phyloP scores from a whole-genome alignment of 2,329 filamentous ascomycete genomes.

The Cladophialophora carrionii region DNA sequence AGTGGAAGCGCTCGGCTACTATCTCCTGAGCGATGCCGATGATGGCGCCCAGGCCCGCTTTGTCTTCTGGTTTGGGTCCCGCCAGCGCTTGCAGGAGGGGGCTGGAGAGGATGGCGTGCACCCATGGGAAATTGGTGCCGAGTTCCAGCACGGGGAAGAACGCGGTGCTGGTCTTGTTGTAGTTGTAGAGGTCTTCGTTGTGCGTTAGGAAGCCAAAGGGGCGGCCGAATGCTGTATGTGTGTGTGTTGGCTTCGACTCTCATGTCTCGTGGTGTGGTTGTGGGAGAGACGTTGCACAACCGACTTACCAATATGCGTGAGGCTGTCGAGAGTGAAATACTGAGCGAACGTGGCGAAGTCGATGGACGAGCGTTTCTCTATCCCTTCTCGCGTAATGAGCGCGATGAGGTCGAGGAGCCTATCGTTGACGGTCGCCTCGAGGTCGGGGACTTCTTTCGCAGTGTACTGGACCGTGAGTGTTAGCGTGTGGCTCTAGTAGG shows the following conservation, averaged over 20 bases:
- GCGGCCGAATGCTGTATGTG: conserved; percentile 19
- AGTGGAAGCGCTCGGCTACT: conserved; percentile 34
- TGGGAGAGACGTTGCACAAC: neutral
- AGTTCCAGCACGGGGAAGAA: conserved; percentile 12
- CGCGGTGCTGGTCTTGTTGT: conserved; percentile 10
- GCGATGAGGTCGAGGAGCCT: conserved; percentile 15
- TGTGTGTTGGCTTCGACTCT: neutral
- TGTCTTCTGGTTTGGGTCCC: conserved; percentile 9
- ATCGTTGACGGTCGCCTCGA: conserved; percentile 30
- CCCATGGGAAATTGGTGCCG: conserved; percentile 6
- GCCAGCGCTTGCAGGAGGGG: conserved; percentile 4
- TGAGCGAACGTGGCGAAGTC: conserved; percentile 23
- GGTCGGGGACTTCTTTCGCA: conserved; percentile 28
- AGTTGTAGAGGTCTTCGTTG: conserved; percentile 24
- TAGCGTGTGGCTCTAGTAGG: neutral
- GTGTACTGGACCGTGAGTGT: conserved; percentile 22
- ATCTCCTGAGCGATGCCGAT: conserved; percentile 27
- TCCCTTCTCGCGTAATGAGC: conserved; percentile 18
- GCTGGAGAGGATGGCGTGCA: conserved; percentile 13
- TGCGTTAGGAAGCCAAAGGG: conserved; percentile 26
- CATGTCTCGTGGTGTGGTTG: neutral
- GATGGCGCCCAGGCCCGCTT: conserved; percentile 26
- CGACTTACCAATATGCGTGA: conserved; percentile 21
- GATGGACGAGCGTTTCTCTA: conserved; percentile 10
- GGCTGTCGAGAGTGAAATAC: conserved; percentile 29